Percentiles rank a stretch among this genome's conserved stretches.
Conservation (phyloP, 805 yeast species). For the Kazachstania taianensis region DNA sequence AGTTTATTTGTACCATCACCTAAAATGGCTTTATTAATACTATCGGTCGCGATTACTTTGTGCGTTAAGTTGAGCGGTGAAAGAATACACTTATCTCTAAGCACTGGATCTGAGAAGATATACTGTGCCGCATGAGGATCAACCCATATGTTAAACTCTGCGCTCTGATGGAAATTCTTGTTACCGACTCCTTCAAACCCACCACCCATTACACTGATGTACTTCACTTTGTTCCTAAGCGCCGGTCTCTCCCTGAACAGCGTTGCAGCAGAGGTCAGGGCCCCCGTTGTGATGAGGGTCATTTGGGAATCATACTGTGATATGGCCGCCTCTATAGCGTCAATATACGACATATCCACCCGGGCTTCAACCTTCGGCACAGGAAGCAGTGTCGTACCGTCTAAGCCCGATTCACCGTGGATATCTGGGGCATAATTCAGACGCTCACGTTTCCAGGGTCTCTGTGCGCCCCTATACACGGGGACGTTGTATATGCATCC, state of each 20-base stretch:
- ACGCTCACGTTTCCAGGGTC: constrained; percentile 41
- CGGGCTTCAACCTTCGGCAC: constrained; percentile 27
- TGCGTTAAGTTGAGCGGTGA: constrained; percentile 66
- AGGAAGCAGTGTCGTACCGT: constrained; percentile 60
- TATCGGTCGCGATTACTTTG: constrained; percentile 38
- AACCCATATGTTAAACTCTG: constrained; percentile 67
- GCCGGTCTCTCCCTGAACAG: constrained; percentile 49
- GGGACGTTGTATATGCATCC: constrained; percentile 37
- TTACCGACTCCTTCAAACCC: constrained; percentile 31
- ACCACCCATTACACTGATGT: constrained; percentile 73
- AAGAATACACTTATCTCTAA: constrained; percentile 42
- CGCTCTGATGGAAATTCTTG: constrained; percentile 41
- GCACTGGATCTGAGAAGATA: constrained; percentile 38
- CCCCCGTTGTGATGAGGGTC: constrained; percentile 64
- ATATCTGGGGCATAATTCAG: constrained; percentile 47
- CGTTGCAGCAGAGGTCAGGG: constrained; percentile 61
- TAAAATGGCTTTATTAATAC: constrained; percentile 33
- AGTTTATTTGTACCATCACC: constrained; percentile 34
- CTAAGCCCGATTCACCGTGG: constrained; percentile 70
- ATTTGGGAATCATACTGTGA: constrained; percentile 37
- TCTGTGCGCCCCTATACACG: constrained; percentile 56
- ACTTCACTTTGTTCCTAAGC: constrained; percentile 37
- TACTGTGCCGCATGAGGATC: constrained; percentile 69
- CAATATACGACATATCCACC: constrained; percentile 30
- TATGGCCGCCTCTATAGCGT: constrained; percentile 37